Evolutionary conservation across 495 filamentous ascomycete species (phyloP).

Genomic region (Hypomontagnella monticulosa): DNA sequence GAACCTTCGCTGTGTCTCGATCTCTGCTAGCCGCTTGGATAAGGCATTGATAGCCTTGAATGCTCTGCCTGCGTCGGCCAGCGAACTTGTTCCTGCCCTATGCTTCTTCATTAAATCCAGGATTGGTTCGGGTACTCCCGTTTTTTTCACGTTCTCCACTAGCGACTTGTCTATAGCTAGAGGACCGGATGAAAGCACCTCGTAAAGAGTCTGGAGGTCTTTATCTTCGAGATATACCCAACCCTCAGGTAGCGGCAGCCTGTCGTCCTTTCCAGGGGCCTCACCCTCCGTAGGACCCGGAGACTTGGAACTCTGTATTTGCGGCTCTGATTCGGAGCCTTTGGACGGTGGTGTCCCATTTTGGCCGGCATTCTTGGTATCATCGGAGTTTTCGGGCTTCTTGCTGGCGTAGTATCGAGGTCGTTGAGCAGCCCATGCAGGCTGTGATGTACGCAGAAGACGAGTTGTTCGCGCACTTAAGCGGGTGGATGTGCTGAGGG

Average conservation of each 20-base stretch:
- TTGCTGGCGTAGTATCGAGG: slow-evolving; percentile 67
- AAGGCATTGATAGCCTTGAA: slow-evolving; percentile 35
- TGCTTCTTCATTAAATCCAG: slow-evolving; percentile 59
- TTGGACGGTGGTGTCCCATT: slow-evolving; percentile 20
- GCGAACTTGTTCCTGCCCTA: slow-evolving; percentile 66
- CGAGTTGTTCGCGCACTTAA: slow-evolving; percentile 51
- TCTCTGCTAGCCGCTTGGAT: slow-evolving; percentile 18
- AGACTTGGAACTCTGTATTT: slow-evolving; percentile 37
- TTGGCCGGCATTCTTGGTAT: neutral
- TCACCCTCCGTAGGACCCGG: slow-evolving; percentile 39
- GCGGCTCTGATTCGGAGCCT: slow-evolving; percentile 21
- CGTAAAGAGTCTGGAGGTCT: slow-evolving; percentile 33
- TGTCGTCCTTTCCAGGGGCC: slow-evolving; percentile 7
- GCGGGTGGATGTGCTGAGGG: slow-evolving; percentile 57
- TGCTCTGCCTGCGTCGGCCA: slow-evolving; percentile 66
- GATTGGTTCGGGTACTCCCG: slow-evolving; percentile 45
- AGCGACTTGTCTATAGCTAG: slow-evolving; percentile 9
- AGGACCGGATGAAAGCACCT: neutral
- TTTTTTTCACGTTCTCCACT: slow-evolving; percentile 23
- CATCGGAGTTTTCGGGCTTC: slow-evolving; percentile 42
- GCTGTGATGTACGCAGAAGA: slow-evolving; percentile 52
- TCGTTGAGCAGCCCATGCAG: slow-evolving; percentile 58
- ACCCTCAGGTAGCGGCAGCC: slow-evolving; percentile 42
- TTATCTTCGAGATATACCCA: slow-evolving; percentile 50
- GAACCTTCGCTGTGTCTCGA: neutral